Evolutionary conservation across 805 yeast species (phyloP), one percentile per base, ranked within the genome.

Genomic region (Metschnikowia hibisci): DNA sequence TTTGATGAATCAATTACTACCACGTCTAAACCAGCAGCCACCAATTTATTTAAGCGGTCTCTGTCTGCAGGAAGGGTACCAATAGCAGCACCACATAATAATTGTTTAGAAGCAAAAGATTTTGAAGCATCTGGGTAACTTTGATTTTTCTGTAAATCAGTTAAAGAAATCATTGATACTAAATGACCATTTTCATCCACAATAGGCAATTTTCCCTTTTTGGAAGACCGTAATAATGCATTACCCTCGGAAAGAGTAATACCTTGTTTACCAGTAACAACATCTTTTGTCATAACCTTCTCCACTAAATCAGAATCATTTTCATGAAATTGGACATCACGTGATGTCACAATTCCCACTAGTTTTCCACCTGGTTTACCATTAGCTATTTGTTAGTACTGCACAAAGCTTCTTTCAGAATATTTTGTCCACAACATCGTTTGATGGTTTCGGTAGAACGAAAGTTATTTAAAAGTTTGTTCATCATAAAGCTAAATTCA

Each of bases 391-490:
- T 28, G 55, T 52, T 51, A 51, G 53, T 47, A 41, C 28, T 29
- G 29, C 36, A 34, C 41, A 23, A 15, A 43, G 34, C 44, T 18
- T 41, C 36, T 34, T n/a, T 50, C 51, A 48, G 60, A 55, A 39
- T 63, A 58, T 60, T 66, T 56, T 83, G 57, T 89, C 97, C 95
- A 70, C 96, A 88, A 79, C 95, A 86, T 89, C 93, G 95, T 84
- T 82, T 82, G 93, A 86, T 84, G 95, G 60, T 65, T 69, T 84
- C 96, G 96, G 98, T 84, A 91, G 99, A 91, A 91, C 98, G 99
- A 91, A 91, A 91, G 98, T 91, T 89, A 87, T 76, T 66, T 63
- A 65, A 50, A n/a, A 56, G 40, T 60, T 62, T 61, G 61, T 75
- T 81, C 85, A 81, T 81, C 87, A 81, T 14, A 42, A 47, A 50